Evolutionary conservation across 805 yeast genomes (phyloP).

Genomic region (Candida michaelii): DNA sequence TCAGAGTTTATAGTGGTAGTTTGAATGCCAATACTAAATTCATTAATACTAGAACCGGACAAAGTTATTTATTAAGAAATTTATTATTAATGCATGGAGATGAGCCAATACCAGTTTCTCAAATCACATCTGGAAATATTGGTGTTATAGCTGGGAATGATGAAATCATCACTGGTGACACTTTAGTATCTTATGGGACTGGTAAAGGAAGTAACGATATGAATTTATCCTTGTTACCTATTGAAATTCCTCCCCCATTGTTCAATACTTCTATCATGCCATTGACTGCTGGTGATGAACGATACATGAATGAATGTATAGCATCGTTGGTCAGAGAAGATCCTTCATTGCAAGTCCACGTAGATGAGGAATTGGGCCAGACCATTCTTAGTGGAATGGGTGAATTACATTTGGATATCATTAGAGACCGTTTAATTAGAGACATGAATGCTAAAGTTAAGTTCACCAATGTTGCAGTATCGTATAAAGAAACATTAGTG

Average conservation of each 20-base stretch:
- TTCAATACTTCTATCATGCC: constrained; percentile 87
- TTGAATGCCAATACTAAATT: constrained; percentile 62
- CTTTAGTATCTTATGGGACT: constrained; percentile 63
- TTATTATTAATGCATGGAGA: constrained; percentile 88
- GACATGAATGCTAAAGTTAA: constrained; percentile 82
- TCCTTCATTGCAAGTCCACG: constrained; percentile 73
- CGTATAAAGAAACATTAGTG: constrained; percentile 72
- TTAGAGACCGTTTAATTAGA: constrained; percentile 71
- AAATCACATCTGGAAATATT: constrained; percentile 74
- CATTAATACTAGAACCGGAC: constrained; percentile 67
- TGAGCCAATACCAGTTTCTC: constrained; percentile 66
- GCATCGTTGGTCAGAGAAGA: constrained; percentile 75
- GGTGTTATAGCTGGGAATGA: constrained; percentile 82
- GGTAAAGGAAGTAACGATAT: constrained; percentile 47
- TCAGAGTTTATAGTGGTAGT: constrained; percentile 84
- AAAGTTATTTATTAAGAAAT: constrained; percentile 63
- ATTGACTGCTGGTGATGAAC: constrained; percentile 72
- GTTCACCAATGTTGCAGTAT: constrained; percentile 81
- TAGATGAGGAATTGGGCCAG: constrained; percentile 87
- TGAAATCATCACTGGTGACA: constrained; percentile 86
- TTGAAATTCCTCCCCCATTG: constrained; percentile 87
- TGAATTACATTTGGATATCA: constrained; percentile 89
- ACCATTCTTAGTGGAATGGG: constrained; percentile 95
- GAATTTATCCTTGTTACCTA: constrained; percentile 63
- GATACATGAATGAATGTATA: constrained; percentile 71